phyloP scores from a whole-genome alignment of 192 early-diverging fungal species.

The Lobosporangium transversale region DNA sequence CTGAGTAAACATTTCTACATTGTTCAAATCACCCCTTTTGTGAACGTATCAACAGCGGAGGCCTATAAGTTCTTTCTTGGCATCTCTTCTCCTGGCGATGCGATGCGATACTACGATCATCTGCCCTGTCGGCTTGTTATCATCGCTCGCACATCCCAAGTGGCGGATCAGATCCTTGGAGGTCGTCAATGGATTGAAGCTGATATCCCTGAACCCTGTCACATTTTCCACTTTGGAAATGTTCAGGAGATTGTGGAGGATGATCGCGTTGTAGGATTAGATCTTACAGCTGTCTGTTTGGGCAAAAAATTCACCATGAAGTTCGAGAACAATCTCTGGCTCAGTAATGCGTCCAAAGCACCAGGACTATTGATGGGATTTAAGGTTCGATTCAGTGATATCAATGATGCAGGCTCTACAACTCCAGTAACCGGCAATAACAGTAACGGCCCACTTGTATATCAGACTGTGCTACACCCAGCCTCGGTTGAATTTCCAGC shows the following conservation, averaged over 20 bases:
- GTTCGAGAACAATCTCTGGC: slow-evolving; percentile 50
- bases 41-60: slow-evolving; percentile 32
- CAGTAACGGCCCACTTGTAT: slow-evolving; percentile 2
- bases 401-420: neutral
- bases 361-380: slow-evolving; percentile 36
- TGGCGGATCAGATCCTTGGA: slow-evolving; percentile 25
- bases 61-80: slow-evolving; percentile 47
- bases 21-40: slow-evolving; percentile 50
- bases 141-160: slow-evolving; percentile 42
- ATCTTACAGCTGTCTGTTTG: slow-evolving; percentile 44
- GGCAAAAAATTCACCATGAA: slow-evolving; percentile 52
- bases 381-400: slow-evolving; percentile 30
- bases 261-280: slow-evolving; percentile 29
- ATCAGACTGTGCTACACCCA: slow-evolving; percentile 27
- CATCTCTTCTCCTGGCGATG: slow-evolving; percentile 41
- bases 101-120: slow-evolving; percentile 50
- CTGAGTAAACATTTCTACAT: slow-evolving; percentile 51
- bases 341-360: slow-evolving; percentile 49
- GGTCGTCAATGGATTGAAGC: slow-evolving; percentile 46
- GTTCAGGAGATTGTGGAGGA: slow-evolving; percentile 29
- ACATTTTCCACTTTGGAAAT: slow-evolving; percentile 52
- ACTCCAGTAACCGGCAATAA: too few species aligned
- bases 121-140: slow-evolving; percentile 47
- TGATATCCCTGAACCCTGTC: slow-evolving; percentile 50
- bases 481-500: slow-evolving; percentile 50